Evolutionary conservation across 257 asterid genomes (phyloP), one percentile per base, ranked within the genome.

Genomic region (Solanum rostratum): DNA sequence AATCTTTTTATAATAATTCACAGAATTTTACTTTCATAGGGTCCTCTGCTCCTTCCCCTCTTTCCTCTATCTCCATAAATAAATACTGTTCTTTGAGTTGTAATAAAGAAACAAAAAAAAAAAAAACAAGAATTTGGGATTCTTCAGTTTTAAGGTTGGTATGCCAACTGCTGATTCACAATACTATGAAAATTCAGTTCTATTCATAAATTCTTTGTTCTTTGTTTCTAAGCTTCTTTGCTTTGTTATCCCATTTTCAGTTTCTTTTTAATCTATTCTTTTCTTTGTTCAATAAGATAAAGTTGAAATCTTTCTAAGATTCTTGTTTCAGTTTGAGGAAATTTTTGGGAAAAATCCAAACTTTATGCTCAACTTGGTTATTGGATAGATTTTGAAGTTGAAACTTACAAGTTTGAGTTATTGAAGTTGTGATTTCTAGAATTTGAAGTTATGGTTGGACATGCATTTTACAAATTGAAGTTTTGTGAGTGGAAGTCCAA

Each of bases 121-220:
- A 78, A 73, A 3, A 71, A 71, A 43, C 49, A 59, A 46, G 54
- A 66, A 82, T 81, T 41, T 69, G 88, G 84, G 86, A 84, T 79
- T 84, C 91, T 84, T 87, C 88, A 80, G 54, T 83, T 85, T 65
- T 65, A 82, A 89, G 90, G 91, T 85, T 84, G 74, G 90, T 88
- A 68, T 45, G 62, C 22, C 60, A 65, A 84, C 82, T 78, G 24
- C 12, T 16, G n/a, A 57, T 63, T 55, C 50, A 59, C 13, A 60
- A 80, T 33, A 19, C 45, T 65, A 49, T 83, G 50, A 46, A 83
- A 65, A 65, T 82, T 50, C 18, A 16, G 0, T 18, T 62, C 22
- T 65, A 15, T 19, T 14, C 50, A 18, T 82, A 45, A 22, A 15
- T 46, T 74, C 85, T 62, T 82, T 63, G 15, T 53, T 7, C 24